Evolutionary conservation across 345 rosid genomes (phyloP).

Genomic region (Linum tenue): DNA sequence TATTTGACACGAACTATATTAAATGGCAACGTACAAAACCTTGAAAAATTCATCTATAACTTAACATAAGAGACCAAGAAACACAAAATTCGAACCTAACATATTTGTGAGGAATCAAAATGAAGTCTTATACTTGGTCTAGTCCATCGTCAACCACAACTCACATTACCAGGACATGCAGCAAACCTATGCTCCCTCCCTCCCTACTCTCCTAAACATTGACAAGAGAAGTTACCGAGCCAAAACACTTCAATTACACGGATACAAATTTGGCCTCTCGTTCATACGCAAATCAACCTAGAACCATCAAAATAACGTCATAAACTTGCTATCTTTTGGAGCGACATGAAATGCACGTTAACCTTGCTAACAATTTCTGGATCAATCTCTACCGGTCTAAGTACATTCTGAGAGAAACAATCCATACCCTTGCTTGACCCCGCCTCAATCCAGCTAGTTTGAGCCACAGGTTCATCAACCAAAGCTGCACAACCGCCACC

Average conservation of each 20-base stretch:
- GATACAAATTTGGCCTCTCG: neutral
- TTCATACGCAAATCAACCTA: neutral
- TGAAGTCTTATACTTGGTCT: too few species aligned
- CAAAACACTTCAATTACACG: neutral
- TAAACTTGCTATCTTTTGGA: conserved; percentile 42
- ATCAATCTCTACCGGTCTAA: conserved; percentile 39
- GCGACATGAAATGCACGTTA: conserved; percentile 38
- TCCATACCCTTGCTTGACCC: conserved; percentile 19
- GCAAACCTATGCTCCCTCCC: too few species aligned
- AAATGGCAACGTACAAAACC: too few species aligned
- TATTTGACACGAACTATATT: too few species aligned
- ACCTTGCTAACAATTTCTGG: conserved; percentile 41
- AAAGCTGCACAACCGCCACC: conserved; percentile 11
- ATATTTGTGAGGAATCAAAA: too few species aligned
- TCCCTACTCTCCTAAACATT: too few species aligned
- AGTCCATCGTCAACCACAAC: too few species aligned
- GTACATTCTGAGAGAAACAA: conserved; percentile 26
- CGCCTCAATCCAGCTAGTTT: conserved; percentile 15
- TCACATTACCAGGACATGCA: too few species aligned
- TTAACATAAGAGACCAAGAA: too few species aligned
- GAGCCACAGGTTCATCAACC: conserved; percentile 13
- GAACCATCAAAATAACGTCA: conserved; percentile 10
- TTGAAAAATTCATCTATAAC: too few species aligned
- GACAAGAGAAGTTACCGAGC: too few species aligned
- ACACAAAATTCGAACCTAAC: too few species aligned